A percentile compares a stretch with the other conserved stretches of the same genome.
Conservation (phyloP, 2,329 filamentous ascomycete species). For the Pestalotiopsis sp. region DNA sequence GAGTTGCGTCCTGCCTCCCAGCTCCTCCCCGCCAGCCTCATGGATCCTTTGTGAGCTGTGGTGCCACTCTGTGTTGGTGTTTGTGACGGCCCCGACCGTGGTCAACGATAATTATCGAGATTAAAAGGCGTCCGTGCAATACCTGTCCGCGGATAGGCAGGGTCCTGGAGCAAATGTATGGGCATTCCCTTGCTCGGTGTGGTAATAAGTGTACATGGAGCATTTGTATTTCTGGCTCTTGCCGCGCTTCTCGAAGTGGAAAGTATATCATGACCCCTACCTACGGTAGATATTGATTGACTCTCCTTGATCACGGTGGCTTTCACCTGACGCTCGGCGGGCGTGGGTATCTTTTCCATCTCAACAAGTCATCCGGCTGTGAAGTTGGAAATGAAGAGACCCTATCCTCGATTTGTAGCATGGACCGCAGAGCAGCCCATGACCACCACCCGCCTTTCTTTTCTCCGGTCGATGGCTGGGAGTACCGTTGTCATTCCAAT, state of each 20-base stretch:
- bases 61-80: conserved; percentile 3
- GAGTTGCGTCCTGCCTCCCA: neutral
- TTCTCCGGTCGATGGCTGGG: conserved; percentile 7
- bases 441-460: neutral
- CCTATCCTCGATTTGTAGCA: neutral
- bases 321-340: neutral
- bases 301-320: neutral
- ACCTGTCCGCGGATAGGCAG: conserved; percentile 1
- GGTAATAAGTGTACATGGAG: neutral
- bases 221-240: neutral
- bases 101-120: conserved; percentile 9
- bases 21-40: neutral
- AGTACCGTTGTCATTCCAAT: neutral
- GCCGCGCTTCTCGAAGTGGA: conserved; percentile 8
- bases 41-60: neutral
- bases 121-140: conserved; percentile 7
- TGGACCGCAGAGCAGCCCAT: neutral
- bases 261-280: conserved; percentile 8
- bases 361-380: neutral
- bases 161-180: neutral
- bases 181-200: neutral
- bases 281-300: no score
- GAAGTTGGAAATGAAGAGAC: neutral
- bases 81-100: neutral
- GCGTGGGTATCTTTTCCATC: neutral